A percentile compares a stretch with the other conserved stretches of the same genome.
Conservation (phyloP, 345 rosid genomes). For the Turnera subulata region DNA sequence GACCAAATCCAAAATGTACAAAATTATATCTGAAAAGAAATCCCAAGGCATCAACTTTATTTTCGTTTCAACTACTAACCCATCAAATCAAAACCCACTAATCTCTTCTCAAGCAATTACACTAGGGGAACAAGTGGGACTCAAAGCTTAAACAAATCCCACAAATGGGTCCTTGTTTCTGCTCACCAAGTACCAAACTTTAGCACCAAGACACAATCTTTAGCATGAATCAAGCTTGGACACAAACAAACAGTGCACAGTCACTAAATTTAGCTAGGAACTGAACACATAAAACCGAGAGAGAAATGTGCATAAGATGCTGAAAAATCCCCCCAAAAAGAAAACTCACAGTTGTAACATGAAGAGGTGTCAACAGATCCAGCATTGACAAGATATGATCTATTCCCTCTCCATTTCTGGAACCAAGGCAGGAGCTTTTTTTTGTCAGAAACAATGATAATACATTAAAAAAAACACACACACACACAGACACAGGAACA, state of each 20-base stretch:
- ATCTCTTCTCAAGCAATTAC: neutral
- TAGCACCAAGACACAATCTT: neutral
- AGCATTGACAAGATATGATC: slow-evolving; percentile 27
- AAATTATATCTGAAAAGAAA: neutral
- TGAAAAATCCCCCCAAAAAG: too few relatives aligned
- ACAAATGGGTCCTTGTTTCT: neutral
- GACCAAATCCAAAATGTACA: slow-evolving; percentile 7
- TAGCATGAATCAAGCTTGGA: neutral
- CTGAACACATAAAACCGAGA: neutral
- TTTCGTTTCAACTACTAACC: neutral
- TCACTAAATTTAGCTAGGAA: neutral
- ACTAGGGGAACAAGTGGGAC: neutral
- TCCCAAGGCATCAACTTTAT: neutral
- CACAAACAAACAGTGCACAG: neutral
- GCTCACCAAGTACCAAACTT: neutral
- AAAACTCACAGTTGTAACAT: slow-evolving; percentile 28
- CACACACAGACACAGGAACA: too few relatives aligned
- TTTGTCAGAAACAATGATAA: neutral
- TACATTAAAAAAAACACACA: too few relatives aligned
- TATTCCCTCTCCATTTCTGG: slow-evolving; percentile 13
- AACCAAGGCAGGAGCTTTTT: neutral
- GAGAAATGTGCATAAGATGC: neutral
- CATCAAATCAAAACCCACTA: slow-evolving; percentile 3
- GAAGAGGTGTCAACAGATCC: slow-evolving; percentile 29
- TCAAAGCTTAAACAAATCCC: slow-evolving; percentile 1